Evolutionary conservation across 495 filamentous ascomycete species (phyloP).

Genomic region (Penicillium mononematosum): DNA sequence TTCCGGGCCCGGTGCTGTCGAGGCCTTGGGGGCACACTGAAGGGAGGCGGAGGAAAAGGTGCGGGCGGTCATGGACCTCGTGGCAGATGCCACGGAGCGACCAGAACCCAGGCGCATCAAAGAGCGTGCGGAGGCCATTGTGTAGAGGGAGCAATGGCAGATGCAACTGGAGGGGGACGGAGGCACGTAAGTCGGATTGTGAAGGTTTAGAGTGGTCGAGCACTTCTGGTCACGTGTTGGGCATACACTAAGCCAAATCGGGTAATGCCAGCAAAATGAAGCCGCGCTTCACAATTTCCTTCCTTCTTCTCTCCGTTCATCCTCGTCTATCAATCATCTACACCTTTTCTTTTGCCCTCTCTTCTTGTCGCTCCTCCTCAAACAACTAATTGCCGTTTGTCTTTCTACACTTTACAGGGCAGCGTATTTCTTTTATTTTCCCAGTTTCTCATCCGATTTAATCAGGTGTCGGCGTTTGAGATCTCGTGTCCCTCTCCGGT

Average conservation of each 20-base stretch:
- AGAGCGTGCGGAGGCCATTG: conserved; percentile 55
- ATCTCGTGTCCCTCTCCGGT: conserved; percentile 26
- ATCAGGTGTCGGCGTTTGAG: conserved; percentile 33
- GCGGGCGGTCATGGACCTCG: conserved; percentile 53
- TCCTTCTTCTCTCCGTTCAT: conserved; percentile 30
- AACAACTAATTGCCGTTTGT: conserved; percentile 16
- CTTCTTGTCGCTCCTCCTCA: conserved; percentile 15
- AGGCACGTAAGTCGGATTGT: conserved; percentile 38
- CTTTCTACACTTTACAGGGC: conserved; percentile 17
- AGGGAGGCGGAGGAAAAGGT: conserved; percentile 57
- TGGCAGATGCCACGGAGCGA: conserved; percentile 59
- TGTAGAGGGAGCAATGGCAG: conserved; percentile 34
- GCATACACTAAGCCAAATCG: conserved; percentile 29
- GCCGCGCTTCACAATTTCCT: conserved; percentile 41
- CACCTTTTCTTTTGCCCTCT: conserved; percentile 16
- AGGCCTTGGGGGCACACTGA: conserved; percentile 55
- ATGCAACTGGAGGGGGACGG: conserved; percentile 21
- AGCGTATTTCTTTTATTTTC: conserved; percentile 19
- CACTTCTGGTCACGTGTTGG: conserved; percentile 28
- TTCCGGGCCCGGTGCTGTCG: conserved; percentile 36
- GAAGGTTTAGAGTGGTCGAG: conserved; percentile 31
- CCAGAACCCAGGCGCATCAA: conserved; percentile 65
- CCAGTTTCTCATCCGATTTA: conserved; percentile 25
- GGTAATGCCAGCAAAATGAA: conserved; percentile 45
- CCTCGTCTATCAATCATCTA: conserved; percentile 22